These are phyloP conservation scores for Backusella parvicylindrica DNA, from an alignment of 192 early-diverging fungal species.

Conservation along the genomic window DNA sequence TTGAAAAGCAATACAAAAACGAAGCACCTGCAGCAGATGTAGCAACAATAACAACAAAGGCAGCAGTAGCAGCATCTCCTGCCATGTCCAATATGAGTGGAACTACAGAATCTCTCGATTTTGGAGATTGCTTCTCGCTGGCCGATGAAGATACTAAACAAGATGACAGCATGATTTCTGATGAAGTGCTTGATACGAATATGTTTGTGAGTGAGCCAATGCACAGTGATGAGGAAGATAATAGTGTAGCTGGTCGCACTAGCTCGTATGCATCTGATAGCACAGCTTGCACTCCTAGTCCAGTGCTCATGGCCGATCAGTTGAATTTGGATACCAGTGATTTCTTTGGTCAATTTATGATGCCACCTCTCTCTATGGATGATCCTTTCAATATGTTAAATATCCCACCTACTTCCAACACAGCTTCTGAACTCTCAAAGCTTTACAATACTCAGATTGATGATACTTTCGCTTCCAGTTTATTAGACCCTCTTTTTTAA, in stretches of 20 bases:
- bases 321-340: not conserved
- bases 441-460: not conserved
- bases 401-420: not conserved
- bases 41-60: not conserved
- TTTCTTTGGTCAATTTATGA: slow-evolving; percentile 17
- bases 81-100: slow-evolving; percentile 16
- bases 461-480: not conserved
- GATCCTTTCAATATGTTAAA: slow-evolving; percentile 14
- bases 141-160: slow-evolving; percentile 16
- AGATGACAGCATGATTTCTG: not conserved
- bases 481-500: slow-evolving; percentile 22
- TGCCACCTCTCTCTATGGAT: slow-evolving; percentile 8
- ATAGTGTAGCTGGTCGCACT: not conserved
- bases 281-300: slow-evolving; percentile 10
- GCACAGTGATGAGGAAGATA: not conserved
- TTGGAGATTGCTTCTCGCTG: slow-evolving; percentile 32
- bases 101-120: slow-evolving; percentile 32
- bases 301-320: not conserved
- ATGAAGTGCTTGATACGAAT: not conserved
- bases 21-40: not conserved
- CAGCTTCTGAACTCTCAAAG: not conserved
- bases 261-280: slow-evolving; percentile 10
- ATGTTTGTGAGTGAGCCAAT: slow-evolving; percentile 1
- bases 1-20: not conserved
- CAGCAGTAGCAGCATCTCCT: not conserved